Percentiles rank a stretch among this genome's conserved stretches.
phyloP scores from a whole-genome alignment of 768 basidiomycete species.

The Suillus tomentosus region DNA sequence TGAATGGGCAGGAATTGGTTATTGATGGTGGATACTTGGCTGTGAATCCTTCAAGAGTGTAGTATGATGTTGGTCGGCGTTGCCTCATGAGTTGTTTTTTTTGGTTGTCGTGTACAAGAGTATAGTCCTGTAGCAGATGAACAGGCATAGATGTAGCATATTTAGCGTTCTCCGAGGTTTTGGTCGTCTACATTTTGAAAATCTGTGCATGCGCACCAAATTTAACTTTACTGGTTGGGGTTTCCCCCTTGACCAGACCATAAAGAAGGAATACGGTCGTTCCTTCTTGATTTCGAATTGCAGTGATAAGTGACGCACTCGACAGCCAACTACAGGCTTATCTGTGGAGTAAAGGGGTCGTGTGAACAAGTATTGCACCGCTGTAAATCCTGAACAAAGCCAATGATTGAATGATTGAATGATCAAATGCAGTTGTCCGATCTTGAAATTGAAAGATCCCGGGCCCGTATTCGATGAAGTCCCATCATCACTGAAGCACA shows the following conservation, averaged over 20 bases:
- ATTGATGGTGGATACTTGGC: constrained; percentile 76
- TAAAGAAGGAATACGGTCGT: neutral
- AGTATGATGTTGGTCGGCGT: constrained; percentile 12
- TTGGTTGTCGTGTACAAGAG: neutral
- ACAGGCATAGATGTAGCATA: neutral
- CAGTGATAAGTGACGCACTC: constrained; percentile 1
- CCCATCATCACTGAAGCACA: neutral
- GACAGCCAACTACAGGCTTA: neutral
- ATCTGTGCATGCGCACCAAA: neutral
- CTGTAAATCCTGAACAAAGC: neutral
- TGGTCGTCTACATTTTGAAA: neutral
- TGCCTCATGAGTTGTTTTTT: neutral
- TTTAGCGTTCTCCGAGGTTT: neutral
- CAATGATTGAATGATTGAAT: neutral
- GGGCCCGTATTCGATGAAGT: neutral
- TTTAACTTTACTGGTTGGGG: neutral
- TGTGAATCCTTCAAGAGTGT: constrained; percentile 64
- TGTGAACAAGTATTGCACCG: neutral
- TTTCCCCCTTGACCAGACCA: neutral
- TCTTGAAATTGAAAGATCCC: neutral
- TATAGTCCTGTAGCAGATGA: neutral
- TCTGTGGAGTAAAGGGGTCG: neutral
- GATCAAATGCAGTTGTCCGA: neutral
- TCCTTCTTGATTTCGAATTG: constrained; percentile 11
- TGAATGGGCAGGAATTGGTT: constrained; percentile 76